Evolutionary conservation across 73 alveolate species (phyloP).

Genomic region (Durusdinium trenchii): DNA sequence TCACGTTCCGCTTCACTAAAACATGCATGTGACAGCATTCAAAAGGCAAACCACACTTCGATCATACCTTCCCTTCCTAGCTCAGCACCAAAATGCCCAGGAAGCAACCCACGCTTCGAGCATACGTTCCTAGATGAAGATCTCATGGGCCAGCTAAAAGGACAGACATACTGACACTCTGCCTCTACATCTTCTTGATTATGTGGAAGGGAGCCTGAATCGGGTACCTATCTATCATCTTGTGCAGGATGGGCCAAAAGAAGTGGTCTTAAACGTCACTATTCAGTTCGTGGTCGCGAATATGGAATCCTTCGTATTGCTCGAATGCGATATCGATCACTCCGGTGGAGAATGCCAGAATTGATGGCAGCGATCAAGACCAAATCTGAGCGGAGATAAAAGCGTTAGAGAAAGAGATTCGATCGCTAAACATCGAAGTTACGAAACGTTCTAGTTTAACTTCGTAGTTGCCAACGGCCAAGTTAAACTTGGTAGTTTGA

Average conservation of each 20-base stretch:
- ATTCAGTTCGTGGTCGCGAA: not conserved
- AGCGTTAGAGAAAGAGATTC: too few relatives aligned
- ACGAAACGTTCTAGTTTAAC: not conserved
- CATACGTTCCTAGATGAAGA: conserved; percentile 41
- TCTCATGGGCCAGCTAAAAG: not conserved
- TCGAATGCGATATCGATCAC: not conserved
- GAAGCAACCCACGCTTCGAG: not conserved
- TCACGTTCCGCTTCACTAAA: not conserved
- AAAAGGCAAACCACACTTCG: too few relatives aligned
- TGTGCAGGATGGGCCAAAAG: too few relatives aligned
- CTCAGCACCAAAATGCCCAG: not conserved
- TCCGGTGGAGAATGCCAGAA: not conserved
- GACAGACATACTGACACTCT: too few relatives aligned
- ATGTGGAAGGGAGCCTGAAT: too few relatives aligned
- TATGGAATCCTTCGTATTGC: not conserved
- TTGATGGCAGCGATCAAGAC: too few relatives aligned
- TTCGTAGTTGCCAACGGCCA: not conserved
- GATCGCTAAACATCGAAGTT: too few relatives aligned
- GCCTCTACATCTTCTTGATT: too few relatives aligned
- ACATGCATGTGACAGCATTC: too few relatives aligned
- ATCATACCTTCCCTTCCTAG: not conserved
- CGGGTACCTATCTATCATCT: too few relatives aligned
- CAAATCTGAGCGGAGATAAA: not conserved
- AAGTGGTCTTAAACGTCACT: not conserved
- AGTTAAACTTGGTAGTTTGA: not conserved